phyloP scores from a whole-genome alignment of 345 rosid genomes.

The Camelina laxa region DNA sequence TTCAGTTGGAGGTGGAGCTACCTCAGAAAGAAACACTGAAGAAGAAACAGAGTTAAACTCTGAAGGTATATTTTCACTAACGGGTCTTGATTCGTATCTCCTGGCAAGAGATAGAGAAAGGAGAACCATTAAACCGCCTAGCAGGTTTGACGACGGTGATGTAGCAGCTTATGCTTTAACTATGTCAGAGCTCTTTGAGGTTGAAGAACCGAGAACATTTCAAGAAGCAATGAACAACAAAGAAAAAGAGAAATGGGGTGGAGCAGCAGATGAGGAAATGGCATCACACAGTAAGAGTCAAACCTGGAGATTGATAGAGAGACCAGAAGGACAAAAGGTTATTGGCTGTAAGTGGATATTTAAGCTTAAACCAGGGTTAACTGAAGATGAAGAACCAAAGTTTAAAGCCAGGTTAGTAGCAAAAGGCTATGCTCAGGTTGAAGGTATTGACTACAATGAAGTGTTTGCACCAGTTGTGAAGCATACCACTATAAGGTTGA shows the following conservation, averaged over 20 bases:
- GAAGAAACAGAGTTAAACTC: too few relatives aligned
- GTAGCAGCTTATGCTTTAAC: not conserved
- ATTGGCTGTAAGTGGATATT: not conserved
- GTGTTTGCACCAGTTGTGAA: slow-evolving; percentile 1
- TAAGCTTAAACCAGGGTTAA: not conserved
- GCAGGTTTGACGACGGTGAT: not conserved
- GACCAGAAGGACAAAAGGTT: not conserved
- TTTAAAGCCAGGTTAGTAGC: not conserved
- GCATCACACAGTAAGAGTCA: not conserved
- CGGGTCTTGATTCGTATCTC: not conserved
- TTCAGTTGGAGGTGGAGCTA: not conserved
- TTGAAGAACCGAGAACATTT: not conserved
- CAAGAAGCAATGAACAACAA: not conserved
- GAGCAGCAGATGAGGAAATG: not conserved
- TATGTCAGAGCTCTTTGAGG: not conserved
- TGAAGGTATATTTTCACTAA: too few relatives aligned
- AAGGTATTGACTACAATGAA: not conserved
- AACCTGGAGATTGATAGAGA: not conserved
- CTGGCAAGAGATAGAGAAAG: not conserved
- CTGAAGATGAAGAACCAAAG: not conserved
- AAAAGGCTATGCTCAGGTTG: not conserved
- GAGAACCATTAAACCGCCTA: not conserved
- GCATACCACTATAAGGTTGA: not conserved
- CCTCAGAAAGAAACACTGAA: too few relatives aligned
- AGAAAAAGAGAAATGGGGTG: not conserved